These are phyloP conservation scores for Remersonia thermophila DNA, from an alignment of 2,329 filamentous ascomycete genomes.

Conservation along the genomic window DNA sequence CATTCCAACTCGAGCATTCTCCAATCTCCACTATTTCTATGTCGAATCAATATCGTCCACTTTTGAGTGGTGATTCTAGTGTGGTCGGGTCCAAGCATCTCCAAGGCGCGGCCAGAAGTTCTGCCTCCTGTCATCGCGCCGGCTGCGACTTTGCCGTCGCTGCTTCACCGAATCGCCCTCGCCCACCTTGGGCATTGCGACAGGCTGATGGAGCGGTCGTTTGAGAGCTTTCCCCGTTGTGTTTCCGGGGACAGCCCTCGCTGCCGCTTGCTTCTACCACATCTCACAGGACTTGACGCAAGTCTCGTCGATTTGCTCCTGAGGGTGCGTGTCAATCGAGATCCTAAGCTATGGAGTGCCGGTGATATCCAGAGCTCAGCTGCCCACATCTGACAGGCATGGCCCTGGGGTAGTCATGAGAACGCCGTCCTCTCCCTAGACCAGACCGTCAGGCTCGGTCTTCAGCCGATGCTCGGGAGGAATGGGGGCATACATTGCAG, in stretches of 20 bases:
- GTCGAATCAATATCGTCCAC: too few species aligned
- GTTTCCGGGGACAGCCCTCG: slow-evolving; percentile 26
- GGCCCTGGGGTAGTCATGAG: slow-evolving; percentile 46
- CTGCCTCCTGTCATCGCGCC: slow-evolving; percentile 12
- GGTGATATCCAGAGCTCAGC: slow-evolving; percentile 1
- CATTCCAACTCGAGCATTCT: too few species aligned
- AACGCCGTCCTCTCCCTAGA: slow-evolving; percentile 47
- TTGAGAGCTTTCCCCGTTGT: slow-evolving; percentile 39
- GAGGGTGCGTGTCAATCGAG: slow-evolving; percentile 14
- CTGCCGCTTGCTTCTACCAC: slow-evolving; percentile 45
- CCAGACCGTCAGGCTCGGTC: slow-evolving; percentile 7
- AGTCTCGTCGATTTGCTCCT: slow-evolving; percentile 54
- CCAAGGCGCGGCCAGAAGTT: too few species aligned
- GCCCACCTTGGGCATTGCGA: slow-evolving; percentile 35
- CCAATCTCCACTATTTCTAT: too few species aligned
- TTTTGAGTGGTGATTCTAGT: too few species aligned
- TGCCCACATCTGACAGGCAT: slow-evolving; percentile 46
- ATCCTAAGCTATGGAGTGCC: slow-evolving; percentile 7
- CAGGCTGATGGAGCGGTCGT: slow-evolving; percentile 43
- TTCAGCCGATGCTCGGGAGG: slow-evolving; percentile 16
- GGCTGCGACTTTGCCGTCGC: slow-evolving; percentile 22
- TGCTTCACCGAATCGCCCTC: slow-evolving; percentile 24
- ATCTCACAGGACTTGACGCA: slow-evolving; percentile 46
- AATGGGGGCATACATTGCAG: slow-evolving; percentile 33
- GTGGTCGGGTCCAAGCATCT: too few species aligned